Base-by-base conservation (phyloP, 2,329 filamentous ascomycete genomes). In the Tolypocladium pustulatum region DNA sequence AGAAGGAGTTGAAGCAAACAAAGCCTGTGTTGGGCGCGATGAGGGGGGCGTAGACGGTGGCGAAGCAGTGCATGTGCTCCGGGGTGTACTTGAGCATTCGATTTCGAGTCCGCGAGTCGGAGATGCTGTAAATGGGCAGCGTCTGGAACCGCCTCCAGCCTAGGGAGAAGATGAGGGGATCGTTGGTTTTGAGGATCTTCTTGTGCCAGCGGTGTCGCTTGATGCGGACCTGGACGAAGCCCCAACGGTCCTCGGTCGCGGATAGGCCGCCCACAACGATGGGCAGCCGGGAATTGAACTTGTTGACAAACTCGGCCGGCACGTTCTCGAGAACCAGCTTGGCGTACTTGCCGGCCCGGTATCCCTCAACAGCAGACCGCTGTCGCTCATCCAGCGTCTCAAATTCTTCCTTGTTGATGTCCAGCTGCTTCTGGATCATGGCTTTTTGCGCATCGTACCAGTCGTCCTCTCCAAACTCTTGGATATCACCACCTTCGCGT, bases 371-470 rank as follows among this genome's bases (percentile, higher is more conserved):
- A 10, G 88, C 85, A 2, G 88, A 81, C 57, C 94, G 85, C 61
- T 95, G 92, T 51, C 83, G 78, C 63, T 94, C 89, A 69, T 99
- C 94, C 2, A 99, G 82, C 58, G 84, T 83, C 65, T 92, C 90
- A 64, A 95, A 96, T 69, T 97, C 95, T 60, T 90, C 85, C 68
- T 91, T 91, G 76, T 99, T 99, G 83, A 99, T 97, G 68, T 95
- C 90, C 62, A 94, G 82, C 72, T 99, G 94, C 75, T 96, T 97
- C 74, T 97, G 90, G 60, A 99, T 86, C 71, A 89, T 82, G 37
- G 94, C 90, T 76, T 99, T 99, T 71, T 99, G 94, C 34, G 89
- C 85, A 69, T 97, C 94, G 71, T 99, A 99, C 95, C 95, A 99
- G 58, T 99, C 90, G 70, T 99, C 94, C 73, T 99, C 94, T 57